Evolutionary conservation across 768 basidiomycete genomes (phyloP).

Genomic region (Leccinum fibrillosum): DNA sequence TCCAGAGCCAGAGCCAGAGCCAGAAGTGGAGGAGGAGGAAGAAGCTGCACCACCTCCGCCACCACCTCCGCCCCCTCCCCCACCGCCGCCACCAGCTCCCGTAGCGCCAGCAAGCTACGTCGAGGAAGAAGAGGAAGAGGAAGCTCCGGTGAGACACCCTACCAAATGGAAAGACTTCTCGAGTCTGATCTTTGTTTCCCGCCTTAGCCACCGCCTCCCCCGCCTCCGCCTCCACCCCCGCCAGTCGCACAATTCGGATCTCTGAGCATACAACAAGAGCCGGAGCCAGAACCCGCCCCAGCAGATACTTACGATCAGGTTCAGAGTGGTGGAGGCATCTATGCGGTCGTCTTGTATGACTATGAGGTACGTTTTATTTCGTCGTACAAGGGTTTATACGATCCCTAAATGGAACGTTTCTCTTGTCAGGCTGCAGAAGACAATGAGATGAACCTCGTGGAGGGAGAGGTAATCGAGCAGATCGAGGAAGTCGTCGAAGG

Average conservation of each 20-base stretch:
- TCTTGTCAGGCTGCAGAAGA: constrained; percentile 66
- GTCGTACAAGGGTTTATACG: neutral
- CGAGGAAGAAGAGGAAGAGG: constrained; percentile 12
- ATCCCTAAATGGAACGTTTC: neutral
- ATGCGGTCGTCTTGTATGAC: constrained; percentile 75
- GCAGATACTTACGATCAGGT: constrained; percentile 10
- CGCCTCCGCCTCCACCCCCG: constrained; percentile 40
- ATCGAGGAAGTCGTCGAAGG: constrained; percentile 85
- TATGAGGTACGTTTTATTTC: constrained; percentile 53
- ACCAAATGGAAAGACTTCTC: neutral
- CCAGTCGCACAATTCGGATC: constrained; percentile 34
- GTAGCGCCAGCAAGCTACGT: constrained; percentile 15
- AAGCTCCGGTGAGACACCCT: constrained; percentile 6
- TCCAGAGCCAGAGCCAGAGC: constrained; percentile 14
- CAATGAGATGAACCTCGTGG: constrained; percentile 77
- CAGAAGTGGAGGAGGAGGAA: constrained; percentile 12
- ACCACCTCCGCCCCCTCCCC: constrained; percentile 20
- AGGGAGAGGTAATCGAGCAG: constrained; percentile 79
- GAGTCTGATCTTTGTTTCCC: neutral
- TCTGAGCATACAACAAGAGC: constrained; percentile 34
- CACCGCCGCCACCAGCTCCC: constrained; percentile 11
- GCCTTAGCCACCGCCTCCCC: constrained; percentile 19
- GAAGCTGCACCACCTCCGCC: constrained; percentile 11
- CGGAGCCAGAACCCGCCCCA: constrained; percentile 32
- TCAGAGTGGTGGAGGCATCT: constrained; percentile 43